Evolutionary conservation across 768 basidiomycete genomes (phyloP).

Genomic region (Mycena indigotica): DNA sequence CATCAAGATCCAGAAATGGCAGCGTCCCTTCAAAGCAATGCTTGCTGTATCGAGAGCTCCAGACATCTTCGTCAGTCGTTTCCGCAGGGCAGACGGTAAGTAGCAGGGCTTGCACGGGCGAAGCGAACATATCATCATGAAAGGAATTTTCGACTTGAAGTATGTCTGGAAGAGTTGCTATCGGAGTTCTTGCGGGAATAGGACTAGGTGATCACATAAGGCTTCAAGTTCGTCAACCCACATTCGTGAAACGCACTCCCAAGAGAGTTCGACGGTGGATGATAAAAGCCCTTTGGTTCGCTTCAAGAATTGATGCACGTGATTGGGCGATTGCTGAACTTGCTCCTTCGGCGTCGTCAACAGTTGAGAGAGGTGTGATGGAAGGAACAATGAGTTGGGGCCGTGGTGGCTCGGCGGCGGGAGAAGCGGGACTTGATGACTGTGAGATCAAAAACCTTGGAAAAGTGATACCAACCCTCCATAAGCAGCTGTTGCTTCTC

Average conservation of each 20-base stretch:
- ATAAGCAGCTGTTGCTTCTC: conserved; percentile 48
- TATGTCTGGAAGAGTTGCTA: conserved; percentile 37
- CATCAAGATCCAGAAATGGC: conserved; percentile 4
- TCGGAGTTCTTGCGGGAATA: conserved; percentile 46
- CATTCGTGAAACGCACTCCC: conserved; percentile 52
- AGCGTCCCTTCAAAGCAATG: background rate
- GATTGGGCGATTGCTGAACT: conserved; percentile 7
- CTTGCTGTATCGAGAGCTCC: conserved; percentile 17
- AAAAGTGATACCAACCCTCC: conserved; percentile 47
- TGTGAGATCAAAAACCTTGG: conserved; percentile 1
- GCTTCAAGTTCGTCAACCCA: conserved; percentile 6
- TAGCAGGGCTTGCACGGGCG: conserved; percentile 3
- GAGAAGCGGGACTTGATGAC: conserved; percentile 53
- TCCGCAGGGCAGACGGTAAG: background rate
- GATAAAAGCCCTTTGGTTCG: conserved; percentile 62
- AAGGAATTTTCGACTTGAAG: conserved; percentile 29
- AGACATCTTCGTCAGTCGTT: conserved; percentile 15
- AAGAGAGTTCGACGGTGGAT: conserved; percentile 62
- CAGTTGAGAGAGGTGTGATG: conserved; percentile 31
- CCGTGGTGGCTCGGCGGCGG: conserved; percentile 54
- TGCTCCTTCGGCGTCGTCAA: conserved; percentile 27
- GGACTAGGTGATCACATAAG: conserved; percentile 38
- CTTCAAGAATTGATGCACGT: conserved; percentile 41
- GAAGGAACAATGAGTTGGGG: conserved; percentile 35
- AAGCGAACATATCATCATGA: conserved; percentile 2